A percentile compares a stretch with the other conserved stretches of the same genome.
Conservation (phyloP, 2,329 filamentous ascomycete genomes). For the Epichloe hybrida region DNA sequence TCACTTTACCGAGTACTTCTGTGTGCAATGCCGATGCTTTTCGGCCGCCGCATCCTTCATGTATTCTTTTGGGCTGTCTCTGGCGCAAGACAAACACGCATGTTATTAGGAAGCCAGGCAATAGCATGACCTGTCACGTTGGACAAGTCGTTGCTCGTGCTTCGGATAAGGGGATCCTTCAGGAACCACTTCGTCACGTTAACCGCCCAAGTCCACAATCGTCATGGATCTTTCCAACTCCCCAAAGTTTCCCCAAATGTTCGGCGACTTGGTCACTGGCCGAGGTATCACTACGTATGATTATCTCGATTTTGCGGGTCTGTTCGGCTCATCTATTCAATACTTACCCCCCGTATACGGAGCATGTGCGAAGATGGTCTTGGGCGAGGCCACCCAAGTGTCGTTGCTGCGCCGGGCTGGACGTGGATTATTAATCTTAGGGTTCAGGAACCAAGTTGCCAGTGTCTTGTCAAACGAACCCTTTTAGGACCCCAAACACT, state of each 20-base stretch:
- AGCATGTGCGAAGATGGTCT: not conserved
- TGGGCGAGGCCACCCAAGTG: not conserved
- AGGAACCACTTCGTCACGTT: not conserved
- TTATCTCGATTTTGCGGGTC: not conserved
- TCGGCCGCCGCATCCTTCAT: not conserved
- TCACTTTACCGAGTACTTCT: too few relatives aligned
- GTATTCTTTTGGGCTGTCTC: not conserved
- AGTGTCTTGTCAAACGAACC: not conserved
- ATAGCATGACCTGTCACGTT: not conserved
- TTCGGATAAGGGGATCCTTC: not conserved
- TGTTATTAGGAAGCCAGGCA: not conserved
- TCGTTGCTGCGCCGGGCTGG: not conserved
- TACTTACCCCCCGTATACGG: not conserved
- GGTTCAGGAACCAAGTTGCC: not conserved
- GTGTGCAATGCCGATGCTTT: slow-evolving; percentile 1
- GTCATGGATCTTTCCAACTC: not conserved
- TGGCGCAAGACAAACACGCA: too few relatives aligned
- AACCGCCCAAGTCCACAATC: not conserved
- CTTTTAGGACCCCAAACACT: not conserved
- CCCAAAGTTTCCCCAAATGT: not conserved
- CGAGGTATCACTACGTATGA: slow-evolving; percentile 1
- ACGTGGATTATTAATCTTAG: not conserved
- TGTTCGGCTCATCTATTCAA: not conserved
- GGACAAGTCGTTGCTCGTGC: not conserved
- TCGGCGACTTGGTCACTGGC: not conserved